A percentile compares a stretch with the other conserved stretches of the same genome.
These are phyloP conservation scores for Curvularia sp. DNA, from an alignment of 2,329 filamentous ascomycete species.

Conservation along the genomic window DNA sequence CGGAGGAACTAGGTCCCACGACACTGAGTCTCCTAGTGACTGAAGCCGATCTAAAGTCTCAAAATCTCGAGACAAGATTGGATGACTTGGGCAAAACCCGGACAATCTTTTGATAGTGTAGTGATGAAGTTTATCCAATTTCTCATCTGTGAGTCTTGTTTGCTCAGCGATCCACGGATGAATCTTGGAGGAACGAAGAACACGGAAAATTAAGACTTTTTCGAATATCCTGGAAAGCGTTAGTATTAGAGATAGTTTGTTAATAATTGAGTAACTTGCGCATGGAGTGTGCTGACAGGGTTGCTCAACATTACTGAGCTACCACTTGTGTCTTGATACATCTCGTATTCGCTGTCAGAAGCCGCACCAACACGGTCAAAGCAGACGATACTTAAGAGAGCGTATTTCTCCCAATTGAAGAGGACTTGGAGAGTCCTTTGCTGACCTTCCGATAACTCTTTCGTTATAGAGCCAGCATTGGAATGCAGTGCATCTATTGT, in stretches of 20 bases:
- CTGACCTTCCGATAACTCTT: neutral
- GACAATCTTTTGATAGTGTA: neutral
- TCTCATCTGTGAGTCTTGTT: neutral
- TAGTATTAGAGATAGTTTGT: neutral
- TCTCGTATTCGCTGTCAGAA: neutral
- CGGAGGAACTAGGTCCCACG: neutral
- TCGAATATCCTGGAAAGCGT: no score
- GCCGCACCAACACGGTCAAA: neutral
- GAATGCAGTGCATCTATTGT: neutral
- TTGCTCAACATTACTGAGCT: neutral
- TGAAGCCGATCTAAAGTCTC: neutral
- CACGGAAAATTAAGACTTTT: no score
- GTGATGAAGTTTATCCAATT: neutral
- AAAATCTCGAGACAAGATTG: neutral
- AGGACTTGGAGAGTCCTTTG: neutral
- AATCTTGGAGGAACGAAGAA: no score
- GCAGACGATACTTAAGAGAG: neutral
- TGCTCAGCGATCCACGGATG: no score
- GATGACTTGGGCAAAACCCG: neutral
- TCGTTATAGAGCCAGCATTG: neutral
- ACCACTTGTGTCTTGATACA: neutral
- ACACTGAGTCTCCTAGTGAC: neutral
- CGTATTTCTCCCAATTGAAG: neutral
- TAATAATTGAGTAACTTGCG: neutral
- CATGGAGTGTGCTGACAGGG: neutral